Evolutionary conservation across 2,329 filamentous ascomycete genomes (phyloP).

Genomic region (Sclerotinia nivalis): DNA sequence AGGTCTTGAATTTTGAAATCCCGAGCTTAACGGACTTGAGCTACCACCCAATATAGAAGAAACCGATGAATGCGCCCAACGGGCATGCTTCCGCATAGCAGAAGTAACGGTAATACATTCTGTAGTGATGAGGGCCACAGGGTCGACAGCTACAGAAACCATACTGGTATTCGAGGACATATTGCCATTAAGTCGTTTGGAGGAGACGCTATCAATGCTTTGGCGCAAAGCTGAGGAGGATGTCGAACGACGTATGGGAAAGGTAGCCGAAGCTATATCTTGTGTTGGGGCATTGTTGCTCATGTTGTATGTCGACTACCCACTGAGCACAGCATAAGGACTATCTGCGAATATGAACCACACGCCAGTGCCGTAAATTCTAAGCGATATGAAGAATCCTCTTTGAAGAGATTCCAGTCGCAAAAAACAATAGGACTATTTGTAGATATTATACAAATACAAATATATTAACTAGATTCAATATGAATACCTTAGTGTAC

Average conservation of each 20-base stretch:
- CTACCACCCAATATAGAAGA: slow-evolving; percentile 88
- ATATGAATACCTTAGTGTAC: background rate
- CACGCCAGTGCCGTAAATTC: background rate
- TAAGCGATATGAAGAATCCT: background rate
- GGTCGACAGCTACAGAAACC: slow-evolving; percentile 82
- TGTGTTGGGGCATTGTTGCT: slow-evolving; percentile 36
- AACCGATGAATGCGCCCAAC: slow-evolving; percentile 94
- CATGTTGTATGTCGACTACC: slow-evolving; percentile 32
- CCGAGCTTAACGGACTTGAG: slow-evolving; percentile 46
- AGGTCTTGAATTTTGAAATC: slow-evolving; percentile 50
- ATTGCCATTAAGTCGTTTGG: slow-evolving; percentile 28
- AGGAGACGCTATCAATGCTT: slow-evolving; percentile 20
- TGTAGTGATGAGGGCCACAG: slow-evolving; percentile 90
- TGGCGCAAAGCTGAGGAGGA: slow-evolving; percentile 25
- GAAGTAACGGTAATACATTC: slow-evolving; percentile 99
- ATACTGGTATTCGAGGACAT: slow-evolving; percentile 38
- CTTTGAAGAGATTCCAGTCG: background rate
- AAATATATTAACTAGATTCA: background rate
- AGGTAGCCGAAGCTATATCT: slow-evolving; percentile 28
- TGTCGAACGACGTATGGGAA: slow-evolving; percentile 26
- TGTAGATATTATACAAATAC: background rate
- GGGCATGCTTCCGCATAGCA: slow-evolving; percentile 95
- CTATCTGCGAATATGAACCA: slow-evolving; percentile 7
- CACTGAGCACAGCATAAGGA: slow-evolving; percentile 27
- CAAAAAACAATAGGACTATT: background rate